Conservation (phyloP, 2,329 filamentous ascomycete species). For the Claviceps sorghi region DNA sequence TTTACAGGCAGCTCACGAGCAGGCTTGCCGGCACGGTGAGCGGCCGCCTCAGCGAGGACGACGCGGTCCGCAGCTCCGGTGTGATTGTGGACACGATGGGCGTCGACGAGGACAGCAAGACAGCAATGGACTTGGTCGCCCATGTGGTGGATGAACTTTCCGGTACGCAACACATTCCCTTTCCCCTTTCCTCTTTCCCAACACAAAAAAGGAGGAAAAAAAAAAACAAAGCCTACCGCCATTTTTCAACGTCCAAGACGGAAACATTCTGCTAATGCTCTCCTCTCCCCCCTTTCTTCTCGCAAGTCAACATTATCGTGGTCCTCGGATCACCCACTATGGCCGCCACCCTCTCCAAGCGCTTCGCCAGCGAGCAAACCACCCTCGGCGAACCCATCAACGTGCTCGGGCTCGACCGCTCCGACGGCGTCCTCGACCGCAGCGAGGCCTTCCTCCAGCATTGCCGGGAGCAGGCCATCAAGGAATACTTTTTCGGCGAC, state of each 20-base stretch:
- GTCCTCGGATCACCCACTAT: conserved; percentile 68
- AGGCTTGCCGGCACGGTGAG: conserved; percentile 66
- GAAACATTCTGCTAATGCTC: neutral
- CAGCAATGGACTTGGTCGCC: conserved; percentile 60
- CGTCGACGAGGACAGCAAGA: conserved; percentile 48
- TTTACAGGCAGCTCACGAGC: conserved; percentile 62
- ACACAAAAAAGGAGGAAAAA: too few relatives aligned
- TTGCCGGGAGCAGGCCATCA: conserved; percentile 60
- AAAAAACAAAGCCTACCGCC: neutral
- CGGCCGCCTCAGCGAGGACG: conserved; percentile 63
- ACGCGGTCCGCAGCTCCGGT: conserved; percentile 54
- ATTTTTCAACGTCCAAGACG: too few relatives aligned
- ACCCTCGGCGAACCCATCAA: conserved; percentile 52
- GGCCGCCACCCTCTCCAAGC: conserved; percentile 57
- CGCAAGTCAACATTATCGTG: conserved; percentile 61
- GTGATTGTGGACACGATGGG: conserved; percentile 77
- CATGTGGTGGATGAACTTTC: conserved; percentile 53
- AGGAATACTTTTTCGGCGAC: conserved; percentile 90
- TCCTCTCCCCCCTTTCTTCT: neutral
- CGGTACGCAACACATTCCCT: conserved; percentile 16
- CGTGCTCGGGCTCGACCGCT: conserved; percentile 68
- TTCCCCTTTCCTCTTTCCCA: too few relatives aligned
- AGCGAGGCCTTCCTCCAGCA: conserved; percentile 61
- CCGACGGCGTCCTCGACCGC: conserved; percentile 68
- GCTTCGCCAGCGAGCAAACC: conserved; percentile 44